Base-by-base conservation (phyloP, 345 rosid species). In the Carallia pectinifolia region DNA sequence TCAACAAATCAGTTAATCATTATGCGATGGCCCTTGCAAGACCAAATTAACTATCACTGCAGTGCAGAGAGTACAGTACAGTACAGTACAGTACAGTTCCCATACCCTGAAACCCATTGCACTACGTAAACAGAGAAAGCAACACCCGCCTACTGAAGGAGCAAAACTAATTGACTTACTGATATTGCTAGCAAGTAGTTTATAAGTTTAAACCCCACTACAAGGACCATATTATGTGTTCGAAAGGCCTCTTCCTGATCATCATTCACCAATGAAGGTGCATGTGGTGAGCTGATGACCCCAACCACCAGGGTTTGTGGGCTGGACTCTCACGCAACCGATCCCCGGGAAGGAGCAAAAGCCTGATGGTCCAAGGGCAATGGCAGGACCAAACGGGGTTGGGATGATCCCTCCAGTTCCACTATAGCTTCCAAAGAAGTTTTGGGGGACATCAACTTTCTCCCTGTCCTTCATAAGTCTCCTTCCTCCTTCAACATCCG, bases 281-380 rank as follows among this genome's bases (percentile, higher is more conserved):
- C 50, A 44, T 12, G 73, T 10, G 68, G 64, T 27, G 74, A 48
- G 70, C 71, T 50, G 34, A 53, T 17, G 34, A 16, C 36, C 16
- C 71, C 77, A 31, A 77, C 77, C 77, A 31, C 79, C 77, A 6
- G 74, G 77, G 29, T 47, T 29, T 29, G 79, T 74, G n/a, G 80
- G 74, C 12, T 61, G 72, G 60, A 73, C 48, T 1, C 38, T 50
- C 50, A 80, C 77, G 44, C 81, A 81, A 55, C 84, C 81, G 18
- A 55, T 7, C n/a, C 76, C 81, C 18, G 81, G 84, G 67, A 40
- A 74, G 3, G 79, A 64, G 59, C 84, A 81, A 38, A 62, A 73
- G 10, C 50, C 81, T 17, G 76, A 29, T n/a, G 76, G 81, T 1
- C 81, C 84, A 23, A 74, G 58, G 4, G 12, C 68, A 40, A 77